These are phyloP conservation scores for Evansstolkia leycettana DNA, from an alignment of 495 filamentous ascomycete genomes.

Conservation along the genomic window DNA sequence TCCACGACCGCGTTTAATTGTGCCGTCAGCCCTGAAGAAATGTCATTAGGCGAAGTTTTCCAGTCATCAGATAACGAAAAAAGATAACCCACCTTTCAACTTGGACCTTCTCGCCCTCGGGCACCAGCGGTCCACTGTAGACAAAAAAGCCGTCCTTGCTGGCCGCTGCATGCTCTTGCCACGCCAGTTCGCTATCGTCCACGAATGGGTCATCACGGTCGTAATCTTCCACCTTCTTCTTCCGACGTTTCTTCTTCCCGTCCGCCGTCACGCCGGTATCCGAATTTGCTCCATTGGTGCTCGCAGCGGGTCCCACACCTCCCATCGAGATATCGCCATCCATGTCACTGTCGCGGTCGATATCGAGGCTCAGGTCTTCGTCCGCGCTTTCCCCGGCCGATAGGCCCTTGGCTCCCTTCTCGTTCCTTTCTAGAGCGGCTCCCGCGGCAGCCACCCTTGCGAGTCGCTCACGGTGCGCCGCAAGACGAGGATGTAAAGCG, in stretches of 20 bases:
- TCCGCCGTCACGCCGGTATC: conserved; percentile 38
- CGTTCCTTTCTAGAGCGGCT: conserved; percentile 64
- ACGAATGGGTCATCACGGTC: conserved; percentile 96
- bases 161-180: conserved; percentile 90
- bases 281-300: conserved; percentile 30
- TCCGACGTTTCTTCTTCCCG: conserved; percentile 53
- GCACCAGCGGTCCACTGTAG: conserved; percentile 73
- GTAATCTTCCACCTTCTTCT: conserved; percentile 89
- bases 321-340: conserved; percentile 70
- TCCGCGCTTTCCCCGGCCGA: conserved; percentile 61
- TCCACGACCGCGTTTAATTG: conserved; percentile 64
- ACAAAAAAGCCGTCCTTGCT: conserved; percentile 89
- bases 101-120: conserved; percentile 79
- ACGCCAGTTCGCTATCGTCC: conserved; percentile 88
- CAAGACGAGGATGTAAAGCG: conserved; percentile 79
- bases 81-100: conserved; percentile 49
- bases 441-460: conserved; percentile 74
- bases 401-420: conserved; percentile 26
- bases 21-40: conserved; percentile 56
- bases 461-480: conserved; percentile 70
- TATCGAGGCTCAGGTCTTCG: conserved; percentile 31
- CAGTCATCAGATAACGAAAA: background rate
- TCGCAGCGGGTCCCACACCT: conserved; percentile 33
- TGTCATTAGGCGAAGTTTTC: no score
- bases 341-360: conserved; percentile 40